Conservation (phyloP, 1,284 basidiomycete species). For the Apiotrichum siamense region DNA sequence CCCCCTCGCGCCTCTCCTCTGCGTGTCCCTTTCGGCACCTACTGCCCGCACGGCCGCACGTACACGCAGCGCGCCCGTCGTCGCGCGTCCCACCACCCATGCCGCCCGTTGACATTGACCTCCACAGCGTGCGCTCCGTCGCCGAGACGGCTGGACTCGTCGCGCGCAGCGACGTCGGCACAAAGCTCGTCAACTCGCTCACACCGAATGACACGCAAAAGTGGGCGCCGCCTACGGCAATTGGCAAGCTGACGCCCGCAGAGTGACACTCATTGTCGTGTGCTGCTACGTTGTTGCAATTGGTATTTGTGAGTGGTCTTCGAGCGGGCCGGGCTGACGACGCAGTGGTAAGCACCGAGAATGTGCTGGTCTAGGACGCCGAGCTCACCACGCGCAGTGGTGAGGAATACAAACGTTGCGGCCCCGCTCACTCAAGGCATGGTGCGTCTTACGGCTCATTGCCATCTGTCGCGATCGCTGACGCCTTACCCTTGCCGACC, state of each 20-base stretch:
- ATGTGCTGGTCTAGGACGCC: neutral
- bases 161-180: neutral
- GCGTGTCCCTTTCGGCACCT: too few species aligned
- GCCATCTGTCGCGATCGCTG: neutral
- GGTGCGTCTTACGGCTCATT: slow-evolving; percentile 20
- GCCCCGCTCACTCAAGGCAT: slow-evolving; percentile 20
- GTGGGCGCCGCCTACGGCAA: too few species aligned
- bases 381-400: neutral
- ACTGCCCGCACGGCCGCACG: too few species aligned
- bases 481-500: neutral
- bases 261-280: slow-evolving; percentile 39
- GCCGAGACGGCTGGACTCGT: neutral
- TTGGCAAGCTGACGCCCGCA: slow-evolving; percentile 9
- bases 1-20: too few species aligned
- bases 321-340: neutral
- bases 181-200: neutral
- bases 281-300: slow-evolving; percentile 37
- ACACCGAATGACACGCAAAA: slow-evolving; percentile 13
- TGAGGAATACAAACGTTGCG: neutral
- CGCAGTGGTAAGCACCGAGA: too few species aligned
- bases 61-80: too few species aligned
- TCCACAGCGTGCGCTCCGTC: too few species aligned
- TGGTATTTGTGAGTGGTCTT: slow-evolving; percentile 29
- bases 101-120: too few species aligned
- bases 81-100: too few species aligned